phyloP scores from a whole-genome alignment of 169 alveolate genomes.

The Eimeria mitis region DNA sequence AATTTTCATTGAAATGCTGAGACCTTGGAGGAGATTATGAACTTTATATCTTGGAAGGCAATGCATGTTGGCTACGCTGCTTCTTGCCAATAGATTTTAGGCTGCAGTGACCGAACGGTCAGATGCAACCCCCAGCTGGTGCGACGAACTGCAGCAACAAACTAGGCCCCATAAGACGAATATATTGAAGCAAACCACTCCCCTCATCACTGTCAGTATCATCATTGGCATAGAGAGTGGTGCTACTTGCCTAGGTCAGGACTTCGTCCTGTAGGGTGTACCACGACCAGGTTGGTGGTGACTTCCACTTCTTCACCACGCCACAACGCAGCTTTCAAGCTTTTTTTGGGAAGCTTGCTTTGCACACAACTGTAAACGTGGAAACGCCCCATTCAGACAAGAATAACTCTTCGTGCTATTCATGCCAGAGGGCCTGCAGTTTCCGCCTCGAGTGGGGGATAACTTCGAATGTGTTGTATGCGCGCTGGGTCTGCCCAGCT shows the following conservation, averaged over 20 bases:
- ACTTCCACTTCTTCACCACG: neutral
- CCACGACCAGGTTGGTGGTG: neutral
- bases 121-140: constrained; percentile 59
- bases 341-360: neutral
- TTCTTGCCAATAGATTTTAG: neutral
- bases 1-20: neutral
- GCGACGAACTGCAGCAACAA: constrained; percentile 12
- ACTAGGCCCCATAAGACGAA: neutral
- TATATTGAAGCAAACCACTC: neutral
- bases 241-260: neutral
- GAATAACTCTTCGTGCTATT: neutral
- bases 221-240: constrained; percentile 3
- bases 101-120: constrained; percentile 7
- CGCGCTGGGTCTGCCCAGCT: neutral
- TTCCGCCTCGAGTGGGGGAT: neutral
- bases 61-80: neutral
- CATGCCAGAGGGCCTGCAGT: neutral
- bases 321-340: neutral
- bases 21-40: neutral
- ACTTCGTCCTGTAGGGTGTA: neutral
- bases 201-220: neutral
- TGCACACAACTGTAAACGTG: neutral
- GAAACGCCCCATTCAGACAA: neutral
- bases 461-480: neutral
- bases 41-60: constrained; percentile 25